phyloP scores from a whole-genome alignment of 495 filamentous ascomycete species.

The Trichoderma gamsii region DNA sequence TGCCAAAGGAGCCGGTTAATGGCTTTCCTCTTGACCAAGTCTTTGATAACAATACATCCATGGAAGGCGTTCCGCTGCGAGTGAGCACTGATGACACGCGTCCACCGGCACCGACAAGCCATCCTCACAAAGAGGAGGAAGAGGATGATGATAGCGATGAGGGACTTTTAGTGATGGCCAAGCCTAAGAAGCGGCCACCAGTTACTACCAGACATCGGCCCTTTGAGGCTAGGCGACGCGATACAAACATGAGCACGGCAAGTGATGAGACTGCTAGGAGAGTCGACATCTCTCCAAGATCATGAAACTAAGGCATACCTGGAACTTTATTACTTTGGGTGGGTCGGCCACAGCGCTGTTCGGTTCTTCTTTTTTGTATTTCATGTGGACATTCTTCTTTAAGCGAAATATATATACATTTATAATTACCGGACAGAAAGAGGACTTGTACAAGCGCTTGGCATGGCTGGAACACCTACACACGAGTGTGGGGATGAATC shows the following conservation, averaged over 20 bases:
- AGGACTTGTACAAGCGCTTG: too few species aligned
- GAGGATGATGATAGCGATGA: slow-evolving; percentile 53
- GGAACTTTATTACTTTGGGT: not conserved
- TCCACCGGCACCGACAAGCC: slow-evolving; percentile 18
- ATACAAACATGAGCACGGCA: slow-evolving; percentile 42
- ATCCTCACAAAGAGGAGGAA: slow-evolving; percentile 38
- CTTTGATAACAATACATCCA: slow-evolving; percentile 24
- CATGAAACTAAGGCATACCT: not conserved
- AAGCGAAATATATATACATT: too few species aligned
- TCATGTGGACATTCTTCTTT: too few species aligned
- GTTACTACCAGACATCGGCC: slow-evolving; percentile 26
- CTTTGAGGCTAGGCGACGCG: slow-evolving; percentile 34
- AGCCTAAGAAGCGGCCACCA: slow-evolving; percentile 32
- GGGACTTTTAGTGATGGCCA: slow-evolving; percentile 44
- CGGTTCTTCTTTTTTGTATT: too few species aligned
- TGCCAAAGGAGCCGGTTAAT: slow-evolving; percentile 38
- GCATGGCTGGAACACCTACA: too few species aligned
- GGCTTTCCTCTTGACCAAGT: slow-evolving; percentile 35
- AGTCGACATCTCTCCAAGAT: slow-evolving; percentile 26
- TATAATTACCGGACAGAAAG: too few species aligned
- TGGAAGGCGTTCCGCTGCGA: slow-evolving; percentile 25
- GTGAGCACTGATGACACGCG: slow-evolving; percentile 14
- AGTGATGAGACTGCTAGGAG: slow-evolving; percentile 55
- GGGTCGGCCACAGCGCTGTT: not conserved
- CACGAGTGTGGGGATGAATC: too few species aligned